phyloP scores from a whole-genome alignment of 148 eudicot genomes.

The Pouteria glomerata region DNA sequence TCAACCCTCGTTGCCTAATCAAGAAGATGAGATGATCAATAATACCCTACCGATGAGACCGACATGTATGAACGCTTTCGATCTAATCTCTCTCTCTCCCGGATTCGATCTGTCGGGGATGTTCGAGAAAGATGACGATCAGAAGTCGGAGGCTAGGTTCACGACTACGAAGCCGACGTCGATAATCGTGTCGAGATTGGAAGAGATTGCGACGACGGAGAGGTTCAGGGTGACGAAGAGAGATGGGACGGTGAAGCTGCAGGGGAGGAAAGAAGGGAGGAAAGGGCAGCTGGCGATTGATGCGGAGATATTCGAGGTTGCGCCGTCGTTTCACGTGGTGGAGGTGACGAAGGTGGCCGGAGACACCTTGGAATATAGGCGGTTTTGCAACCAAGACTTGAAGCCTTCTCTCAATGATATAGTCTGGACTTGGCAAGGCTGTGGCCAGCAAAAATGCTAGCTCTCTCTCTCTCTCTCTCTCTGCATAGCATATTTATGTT shows the following conservation, averaged over 20 bases:
- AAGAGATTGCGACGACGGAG: conserved; percentile 42
- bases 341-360: conserved; percentile 64
- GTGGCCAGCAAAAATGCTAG: neutral
- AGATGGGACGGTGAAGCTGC: conserved; percentile 46
- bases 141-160: conserved; percentile 37
- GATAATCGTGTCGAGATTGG: conserved; percentile 45
- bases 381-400: conserved; percentile 51
- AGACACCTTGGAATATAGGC: conserved; percentile 54
- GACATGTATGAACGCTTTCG: conserved; percentile 55
- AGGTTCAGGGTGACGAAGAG: conserved; percentile 39
- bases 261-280: conserved; percentile 53
- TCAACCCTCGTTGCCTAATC: neutral
- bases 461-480: no score
- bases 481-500: no score
- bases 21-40: conserved; percentile 21
- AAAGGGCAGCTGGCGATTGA: conserved; percentile 52
- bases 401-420: conserved; percentile 57
- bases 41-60: conserved; percentile 42
- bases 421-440: conserved; percentile 50
- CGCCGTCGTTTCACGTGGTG: conserved; percentile 59
- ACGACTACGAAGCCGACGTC: conserved; percentile 35
- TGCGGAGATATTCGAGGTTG: conserved; percentile 66
- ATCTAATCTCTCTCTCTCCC: conserved; percentile 54
- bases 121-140: conserved; percentile 28
- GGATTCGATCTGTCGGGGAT: conserved; percentile 55